Evolutionary conservation across 495 filamentous ascomycete genomes (phyloP).

Genomic region (Neurospora sp.): DNA sequence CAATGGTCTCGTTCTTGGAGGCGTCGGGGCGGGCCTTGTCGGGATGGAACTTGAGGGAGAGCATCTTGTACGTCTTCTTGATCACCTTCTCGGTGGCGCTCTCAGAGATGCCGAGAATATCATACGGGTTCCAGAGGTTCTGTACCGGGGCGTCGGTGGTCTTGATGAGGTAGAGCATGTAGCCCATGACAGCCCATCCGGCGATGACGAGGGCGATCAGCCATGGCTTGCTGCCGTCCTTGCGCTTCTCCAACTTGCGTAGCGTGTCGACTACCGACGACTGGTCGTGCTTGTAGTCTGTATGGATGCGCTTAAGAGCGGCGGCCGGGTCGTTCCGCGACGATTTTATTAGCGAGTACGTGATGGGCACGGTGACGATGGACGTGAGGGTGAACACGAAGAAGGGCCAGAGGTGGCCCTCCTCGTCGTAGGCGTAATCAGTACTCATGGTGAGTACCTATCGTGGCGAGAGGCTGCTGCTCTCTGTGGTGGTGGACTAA

Average conservation of each 20-base stretch:
- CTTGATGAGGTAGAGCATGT: slow-evolving; percentile 84
- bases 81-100: slow-evolving; percentile 81
- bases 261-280: slow-evolving; percentile 73
- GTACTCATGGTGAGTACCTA: slow-evolving; percentile 62
- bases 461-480: neutral
- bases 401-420: slow-evolving; percentile 98
- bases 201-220: slow-evolving; percentile 62
- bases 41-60: slow-evolving; percentile 81
- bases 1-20: slow-evolving; percentile 78
- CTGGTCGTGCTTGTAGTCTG: slow-evolving; percentile 74
- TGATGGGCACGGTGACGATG: slow-evolving; percentile 83
- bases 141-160: slow-evolving; percentile 60
- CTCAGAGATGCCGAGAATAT: slow-evolving; percentile 79
- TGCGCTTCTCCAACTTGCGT: slow-evolving; percentile 79
- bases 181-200: slow-evolving; percentile 79
- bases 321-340: slow-evolving; percentile 54
- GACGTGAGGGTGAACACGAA: slow-evolving; percentile 86
- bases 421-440: slow-evolving; percentile 95
- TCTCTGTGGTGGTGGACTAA: neutral
- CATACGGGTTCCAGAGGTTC: slow-evolving; percentile 94
- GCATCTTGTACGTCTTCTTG: slow-evolving; percentile 74
- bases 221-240: slow-evolving; percentile 73
- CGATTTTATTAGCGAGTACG: slow-evolving; percentile 71
- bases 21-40: slow-evolving; percentile 81
- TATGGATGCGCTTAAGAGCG: slow-evolving; percentile 40